Evolutionary conservation across 2,329 filamentous ascomycete genomes (phyloP).

Genomic region (Aspergillus japonicus): DNA sequence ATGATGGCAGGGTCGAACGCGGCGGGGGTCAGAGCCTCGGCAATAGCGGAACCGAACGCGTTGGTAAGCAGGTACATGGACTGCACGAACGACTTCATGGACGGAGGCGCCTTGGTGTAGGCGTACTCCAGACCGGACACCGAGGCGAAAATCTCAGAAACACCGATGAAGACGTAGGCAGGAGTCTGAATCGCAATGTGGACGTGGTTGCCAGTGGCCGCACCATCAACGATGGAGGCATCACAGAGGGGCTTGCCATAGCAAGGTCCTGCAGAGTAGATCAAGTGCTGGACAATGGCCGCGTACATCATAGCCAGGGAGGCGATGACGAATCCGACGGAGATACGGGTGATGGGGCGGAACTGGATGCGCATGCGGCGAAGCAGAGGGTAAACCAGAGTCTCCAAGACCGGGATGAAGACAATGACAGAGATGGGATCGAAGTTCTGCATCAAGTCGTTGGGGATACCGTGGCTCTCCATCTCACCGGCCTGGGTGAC

Average conservation of each 20-base stretch:
- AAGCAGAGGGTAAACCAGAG: slow-evolving; percentile 66
- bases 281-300: slow-evolving; percentile 56
- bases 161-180: slow-evolving; percentile 46
- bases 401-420: slow-evolving; percentile 70
- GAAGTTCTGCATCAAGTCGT: slow-evolving; percentile 74
- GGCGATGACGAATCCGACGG: slow-evolving; percentile 66
- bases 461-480: slow-evolving; percentile 69
- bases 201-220: slow-evolving; percentile 39
- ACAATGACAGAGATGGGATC: slow-evolving; percentile 74
- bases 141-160: slow-evolving; percentile 60
- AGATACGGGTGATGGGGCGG: slow-evolving; percentile 74
- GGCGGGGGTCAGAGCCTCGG: slow-evolving; percentile 60
- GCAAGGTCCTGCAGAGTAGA: slow-evolving; percentile 56
- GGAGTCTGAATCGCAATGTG: slow-evolving; percentile 48
- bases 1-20: slow-evolving; percentile 64
- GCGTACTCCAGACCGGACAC: slow-evolving; percentile 71
- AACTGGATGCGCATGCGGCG: slow-evolving; percentile 64
- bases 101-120: slow-evolving; percentile 69
- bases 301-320: slow-evolving; percentile 62
- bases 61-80: slow-evolving; percentile 59
- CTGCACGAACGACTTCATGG: slow-evolving; percentile 64
- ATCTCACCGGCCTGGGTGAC: slow-evolving; percentile 63
- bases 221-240: slow-evolving; percentile 33
- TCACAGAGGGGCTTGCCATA: slow-evolving; percentile 44
- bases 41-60: slow-evolving; percentile 59